Conservation (phyloP, 2,329 filamentous ascomycete species). For the Pseudogymnoascus sp. region DNA sequence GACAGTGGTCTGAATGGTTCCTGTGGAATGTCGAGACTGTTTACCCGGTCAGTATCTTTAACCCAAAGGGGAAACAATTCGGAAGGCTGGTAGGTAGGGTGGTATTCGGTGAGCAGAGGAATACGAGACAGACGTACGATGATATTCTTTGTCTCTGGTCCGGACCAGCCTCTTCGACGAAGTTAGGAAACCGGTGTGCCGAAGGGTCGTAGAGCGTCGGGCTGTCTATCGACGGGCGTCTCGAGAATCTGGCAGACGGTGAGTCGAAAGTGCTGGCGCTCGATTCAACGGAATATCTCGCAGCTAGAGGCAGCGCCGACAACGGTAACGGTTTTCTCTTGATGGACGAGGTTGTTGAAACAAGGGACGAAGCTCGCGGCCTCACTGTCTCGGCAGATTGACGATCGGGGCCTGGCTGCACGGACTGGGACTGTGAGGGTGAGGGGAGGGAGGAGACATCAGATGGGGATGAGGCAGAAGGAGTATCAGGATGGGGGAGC, state of each 20-base stretch:
- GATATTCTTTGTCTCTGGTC: slow-evolving; percentile 3
- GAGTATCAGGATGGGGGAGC: slow-evolving; percentile 23
- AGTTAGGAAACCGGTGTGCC: neutral
- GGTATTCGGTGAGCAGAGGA: neutral
- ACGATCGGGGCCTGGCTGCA: slow-evolving; percentile 4
- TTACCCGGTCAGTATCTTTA: neutral
- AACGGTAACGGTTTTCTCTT: slow-evolving; percentile 54
- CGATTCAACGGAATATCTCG: slow-evolving; percentile 36
- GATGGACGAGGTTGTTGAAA: slow-evolving; percentile 29
- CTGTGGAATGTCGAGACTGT: neutral
- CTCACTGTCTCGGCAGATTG: neutral
- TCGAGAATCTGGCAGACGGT: slow-evolving; percentile 45
- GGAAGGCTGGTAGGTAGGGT: neutral
- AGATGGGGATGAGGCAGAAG: slow-evolving; percentile 25
- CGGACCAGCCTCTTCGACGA: neutral
- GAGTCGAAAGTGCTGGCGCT: slow-evolving; percentile 33
- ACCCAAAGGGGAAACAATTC: neutral
- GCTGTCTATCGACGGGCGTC: slow-evolving; percentile 50
- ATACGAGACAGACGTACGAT: neutral
- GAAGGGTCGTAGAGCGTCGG: slow-evolving; percentile 53
- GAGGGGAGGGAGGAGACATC: slow-evolving; percentile 17
- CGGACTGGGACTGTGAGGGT: slow-evolving; percentile 9
- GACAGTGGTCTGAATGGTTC: neutral
- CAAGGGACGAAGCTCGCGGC: neutral
- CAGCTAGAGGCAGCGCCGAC: slow-evolving; percentile 44